Evolutionary conservation across 331 rosid genomes (phyloP), one percentile per base, ranked within the genome.

Genomic region (Acacia concinna): DNA sequence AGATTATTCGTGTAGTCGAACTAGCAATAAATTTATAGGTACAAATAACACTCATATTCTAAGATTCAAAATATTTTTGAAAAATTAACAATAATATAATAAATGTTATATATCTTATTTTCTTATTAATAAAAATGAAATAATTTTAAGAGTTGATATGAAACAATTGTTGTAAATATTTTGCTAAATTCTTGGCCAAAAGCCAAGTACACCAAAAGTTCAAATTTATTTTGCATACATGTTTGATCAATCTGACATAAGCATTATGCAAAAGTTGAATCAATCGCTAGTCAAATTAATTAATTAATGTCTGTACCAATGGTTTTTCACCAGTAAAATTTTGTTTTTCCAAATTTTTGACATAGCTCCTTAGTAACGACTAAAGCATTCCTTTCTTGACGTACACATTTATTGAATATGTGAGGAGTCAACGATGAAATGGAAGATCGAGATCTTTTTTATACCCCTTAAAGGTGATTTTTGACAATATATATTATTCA

Each of bases 381-480:
- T 14, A 66, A 54, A 34, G 57, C 68, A 31, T 21, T n/a, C 75
- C 52, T 69, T 80, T 78, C 79, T 41, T 74, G 7, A 47, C 13
- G 64, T 41, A 76, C 46, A 64, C 31, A 71, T 11, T 62, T 37
- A 64, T 8, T 79, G 78, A 79, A 75, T 46, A 20, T 69, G 34
- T 60, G 25, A 0, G 32, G 43, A 31, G 81, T 83, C 84, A 83
- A 79, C n/a, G 43, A 64, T 63, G 41, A 76, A 85, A 68, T 41
- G 46, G 65, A 27, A 28, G 27, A 13, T 13, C 5, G 66, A 27
- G 37, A 59, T 8, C 0, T 59, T 59, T 8, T 21, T 54, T 52
- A n/a, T 4, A 2, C 8, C 66, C 6, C 35, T 11, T 59, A 27
- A 59, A 25, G 35, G 20, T 5, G 20, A 59, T 59, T 27, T 25